Evolutionary conservation across 495 filamentous ascomycete species (phyloP).

Genomic region (Lepidopterella palustris): DNA sequence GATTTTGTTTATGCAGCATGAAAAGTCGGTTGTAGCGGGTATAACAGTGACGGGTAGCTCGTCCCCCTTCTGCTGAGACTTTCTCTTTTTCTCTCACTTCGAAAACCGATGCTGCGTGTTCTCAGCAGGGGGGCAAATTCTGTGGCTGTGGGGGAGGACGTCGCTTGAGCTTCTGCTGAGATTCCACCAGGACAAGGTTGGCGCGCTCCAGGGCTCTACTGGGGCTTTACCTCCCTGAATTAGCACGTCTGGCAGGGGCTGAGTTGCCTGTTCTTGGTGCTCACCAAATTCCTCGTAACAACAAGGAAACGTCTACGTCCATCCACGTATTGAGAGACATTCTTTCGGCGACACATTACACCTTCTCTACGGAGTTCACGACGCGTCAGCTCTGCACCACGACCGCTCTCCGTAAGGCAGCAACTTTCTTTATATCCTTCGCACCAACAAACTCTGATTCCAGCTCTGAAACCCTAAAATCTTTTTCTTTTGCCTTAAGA

Average conservation of each 20-base stretch:
- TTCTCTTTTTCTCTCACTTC: neutral
- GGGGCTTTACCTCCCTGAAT: conserved; percentile 1
- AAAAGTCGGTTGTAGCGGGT: neutral
- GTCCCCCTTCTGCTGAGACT: neutral
- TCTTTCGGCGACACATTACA: neutral
- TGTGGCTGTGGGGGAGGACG: neutral
- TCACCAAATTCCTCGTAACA: neutral
- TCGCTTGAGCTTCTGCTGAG: neutral
- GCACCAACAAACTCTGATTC: neutral
- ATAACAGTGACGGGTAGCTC: no score
- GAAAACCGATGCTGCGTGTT: neutral
- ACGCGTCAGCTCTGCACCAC: conserved; percentile 17
- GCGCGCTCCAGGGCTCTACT: neutral
- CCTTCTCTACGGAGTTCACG: neutral
- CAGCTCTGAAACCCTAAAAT: neutral
- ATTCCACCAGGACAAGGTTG: neutral
- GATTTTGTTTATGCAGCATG: conserved; percentile 1
- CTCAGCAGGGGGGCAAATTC: neutral
- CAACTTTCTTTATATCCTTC: conserved; percentile 6
- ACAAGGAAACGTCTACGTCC: conserved; percentile 1
- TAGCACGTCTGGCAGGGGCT: neutral
- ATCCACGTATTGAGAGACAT: neutral
- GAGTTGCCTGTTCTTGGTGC: neutral
- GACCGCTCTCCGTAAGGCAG: conserved; percentile 11
- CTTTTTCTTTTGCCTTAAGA: neutral